Conservation (phyloP, 139 green algal species). For the Bryopsis sp. region DNA sequence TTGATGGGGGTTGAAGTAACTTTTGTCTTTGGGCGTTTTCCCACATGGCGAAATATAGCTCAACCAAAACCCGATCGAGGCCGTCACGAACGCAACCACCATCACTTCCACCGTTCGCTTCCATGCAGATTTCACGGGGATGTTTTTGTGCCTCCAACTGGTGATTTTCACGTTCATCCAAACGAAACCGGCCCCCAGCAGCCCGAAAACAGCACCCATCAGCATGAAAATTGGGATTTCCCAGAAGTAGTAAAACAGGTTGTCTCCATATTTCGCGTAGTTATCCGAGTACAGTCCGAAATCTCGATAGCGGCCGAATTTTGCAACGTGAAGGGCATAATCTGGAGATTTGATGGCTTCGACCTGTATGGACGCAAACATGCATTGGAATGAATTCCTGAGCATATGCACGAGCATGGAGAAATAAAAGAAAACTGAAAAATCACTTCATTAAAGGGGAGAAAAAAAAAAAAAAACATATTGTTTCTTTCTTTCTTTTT, state of each 20-base stretch:
- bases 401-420: too few relatives aligned
- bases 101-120: background rate
- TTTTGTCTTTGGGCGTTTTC: background rate
- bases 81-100: background rate
- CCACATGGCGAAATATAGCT: background rate
- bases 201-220: background rate
- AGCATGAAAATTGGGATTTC: conserved; percentile 37
- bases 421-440: too few relatives aligned
- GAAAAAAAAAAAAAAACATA: too few relatives aligned
- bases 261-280: conserved; percentile 29
- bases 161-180: background rate
- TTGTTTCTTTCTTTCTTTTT: too few relatives aligned
- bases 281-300: conserved; percentile 51
- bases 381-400: background rate
- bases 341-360: conserved; percentile 1
- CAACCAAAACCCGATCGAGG: background rate
- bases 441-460: too few relatives aligned
- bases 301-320: conserved; percentile 38
- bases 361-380: background rate
- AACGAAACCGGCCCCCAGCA: background rate
- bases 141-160: background rate
- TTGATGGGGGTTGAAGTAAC: too few relatives aligned
- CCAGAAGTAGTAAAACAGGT: conserved; percentile 46
- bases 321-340: conserved; percentile 38
- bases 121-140: background rate